Evolutionary conservation across 345 rosid genomes (phyloP).

Genomic region (Citrus mangshanensis): DNA sequence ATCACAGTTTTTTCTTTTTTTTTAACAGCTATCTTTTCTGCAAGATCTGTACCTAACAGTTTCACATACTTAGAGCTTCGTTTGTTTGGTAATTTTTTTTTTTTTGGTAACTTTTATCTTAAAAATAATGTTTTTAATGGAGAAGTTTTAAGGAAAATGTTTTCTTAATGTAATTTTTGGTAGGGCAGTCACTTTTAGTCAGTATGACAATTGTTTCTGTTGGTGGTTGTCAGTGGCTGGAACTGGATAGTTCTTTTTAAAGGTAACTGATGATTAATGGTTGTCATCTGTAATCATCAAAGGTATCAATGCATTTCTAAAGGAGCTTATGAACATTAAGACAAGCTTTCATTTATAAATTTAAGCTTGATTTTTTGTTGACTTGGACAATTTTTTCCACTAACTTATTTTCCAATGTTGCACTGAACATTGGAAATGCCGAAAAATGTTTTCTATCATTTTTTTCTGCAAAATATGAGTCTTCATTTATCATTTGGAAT

Average conservation of each 20-base stretch:
- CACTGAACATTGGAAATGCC: neutral
- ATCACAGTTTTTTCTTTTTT: neutral
- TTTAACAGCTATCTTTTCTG: neutral
- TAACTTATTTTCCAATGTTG: neutral
- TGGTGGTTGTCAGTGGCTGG: neutral
- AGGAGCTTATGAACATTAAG: neutral
- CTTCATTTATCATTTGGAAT: neutral
- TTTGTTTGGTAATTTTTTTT: neutral
- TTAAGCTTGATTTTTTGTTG: neutral
- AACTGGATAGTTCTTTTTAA: neutral
- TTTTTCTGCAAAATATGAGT: neutral
- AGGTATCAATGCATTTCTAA: neutral
- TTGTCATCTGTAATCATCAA: neutral
- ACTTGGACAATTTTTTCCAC: neutral
- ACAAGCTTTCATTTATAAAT: neutral
- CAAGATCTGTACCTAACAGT: neutral
- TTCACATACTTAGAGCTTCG: too few species aligned
- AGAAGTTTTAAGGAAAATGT: neutral
- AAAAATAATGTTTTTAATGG: neutral
- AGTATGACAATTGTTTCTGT: neutral
- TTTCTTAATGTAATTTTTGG: neutral
- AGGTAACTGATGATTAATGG: neutral
- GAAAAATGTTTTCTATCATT: neutral
- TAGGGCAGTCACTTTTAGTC: neutral
- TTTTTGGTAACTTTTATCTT: too few species aligned